Evolutionary conservation across 1,284 basidiomycete species (phyloP), one percentile per base, ranked within the genome.

Genomic region (Heterobasidion parviporum): DNA sequence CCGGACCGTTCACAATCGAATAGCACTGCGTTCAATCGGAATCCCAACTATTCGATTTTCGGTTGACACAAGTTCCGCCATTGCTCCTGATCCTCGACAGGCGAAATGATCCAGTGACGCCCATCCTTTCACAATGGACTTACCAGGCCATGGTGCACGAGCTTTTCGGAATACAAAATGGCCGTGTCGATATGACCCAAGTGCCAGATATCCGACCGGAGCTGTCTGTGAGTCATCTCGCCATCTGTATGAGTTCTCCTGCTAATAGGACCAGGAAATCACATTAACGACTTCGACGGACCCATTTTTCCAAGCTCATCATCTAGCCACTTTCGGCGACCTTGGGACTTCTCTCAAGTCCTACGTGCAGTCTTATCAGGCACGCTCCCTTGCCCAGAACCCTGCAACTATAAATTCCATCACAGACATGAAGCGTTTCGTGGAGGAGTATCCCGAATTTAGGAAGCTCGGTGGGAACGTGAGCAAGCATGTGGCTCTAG

Each of bases 81-180:
- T 65, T 91, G 45, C 72, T 92, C 16, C 77, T 92, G 52, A 88
- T 91, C 61, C 76, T 92, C 56, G 97, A 99, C 73, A 82, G 97
- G 56, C 78, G 96, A 60, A 98, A 98, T 70, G 97, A 99, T 68
- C 97, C 97, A 2, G 94, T 99, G 14, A 99, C 97, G 0, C 97
- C 97, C 3, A 73, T 99, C n/a, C 78, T 99, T 33, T 92, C 92
- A 1, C 97, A 98, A 70, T 99, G 97, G 97, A 99, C 97, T 12
- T 99, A 99, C 72, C 96, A 99, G 70, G 97, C 97, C 1, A 98
- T 99, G 96, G 96, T 98, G 0, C 97, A 99, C 66, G 97, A 99
- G 69, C 76, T 98, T 10, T 74, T 99, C 9, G 92, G 92, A 0
- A 97, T 99, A 57, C 87, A 90, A 62, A 98, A 98, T 67, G 96